These are phyloP conservation scores for Paracorniculantispora psalliotae DNA, from an alignment of 2,329 filamentous ascomycete species.

Conservation along the genomic window DNA sequence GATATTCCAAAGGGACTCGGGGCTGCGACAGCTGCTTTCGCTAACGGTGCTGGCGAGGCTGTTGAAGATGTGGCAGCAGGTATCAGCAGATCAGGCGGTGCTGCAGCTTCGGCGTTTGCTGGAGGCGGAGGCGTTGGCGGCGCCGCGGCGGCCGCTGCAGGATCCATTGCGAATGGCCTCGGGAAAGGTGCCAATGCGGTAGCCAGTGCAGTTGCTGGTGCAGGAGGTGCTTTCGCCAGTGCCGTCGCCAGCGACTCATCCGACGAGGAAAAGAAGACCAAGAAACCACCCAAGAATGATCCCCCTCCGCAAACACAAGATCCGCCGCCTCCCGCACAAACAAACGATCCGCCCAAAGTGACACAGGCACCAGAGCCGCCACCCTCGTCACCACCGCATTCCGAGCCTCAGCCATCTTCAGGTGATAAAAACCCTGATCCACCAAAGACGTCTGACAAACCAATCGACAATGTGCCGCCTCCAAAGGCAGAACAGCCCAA, in stretches of 20 bases:
- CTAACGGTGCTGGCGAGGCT: neutral
- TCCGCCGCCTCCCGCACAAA: neutral
- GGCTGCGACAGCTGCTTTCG: neutral
- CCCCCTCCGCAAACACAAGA: neutral
- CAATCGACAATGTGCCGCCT: conserved; percentile 3
- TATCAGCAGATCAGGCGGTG: neutral
- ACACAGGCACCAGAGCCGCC: neutral
- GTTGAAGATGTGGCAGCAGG: neutral
- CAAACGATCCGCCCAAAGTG: neutral
- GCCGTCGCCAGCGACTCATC: neutral
- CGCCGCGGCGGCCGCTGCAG: neutral
- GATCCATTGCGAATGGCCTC: neutral
- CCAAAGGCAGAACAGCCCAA: conserved; percentile 9
- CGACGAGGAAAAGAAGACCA: neutral
- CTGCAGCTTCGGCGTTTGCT: neutral
- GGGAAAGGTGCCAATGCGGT: neutral
- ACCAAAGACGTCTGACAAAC: neutral
- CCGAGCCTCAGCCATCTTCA: neutral
- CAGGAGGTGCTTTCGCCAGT: neutral
- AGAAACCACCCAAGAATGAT: neutral
- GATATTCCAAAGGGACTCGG: conserved; percentile 1
- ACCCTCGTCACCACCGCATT: neutral
- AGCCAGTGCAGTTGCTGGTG: neutral
- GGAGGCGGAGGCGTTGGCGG: neutral
- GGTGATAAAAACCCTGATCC: neutral